These are phyloP conservation scores for Arabis hirsuta DNA, from an alignment of 345 rosid genomes.

Conservation along the genomic window DNA sequence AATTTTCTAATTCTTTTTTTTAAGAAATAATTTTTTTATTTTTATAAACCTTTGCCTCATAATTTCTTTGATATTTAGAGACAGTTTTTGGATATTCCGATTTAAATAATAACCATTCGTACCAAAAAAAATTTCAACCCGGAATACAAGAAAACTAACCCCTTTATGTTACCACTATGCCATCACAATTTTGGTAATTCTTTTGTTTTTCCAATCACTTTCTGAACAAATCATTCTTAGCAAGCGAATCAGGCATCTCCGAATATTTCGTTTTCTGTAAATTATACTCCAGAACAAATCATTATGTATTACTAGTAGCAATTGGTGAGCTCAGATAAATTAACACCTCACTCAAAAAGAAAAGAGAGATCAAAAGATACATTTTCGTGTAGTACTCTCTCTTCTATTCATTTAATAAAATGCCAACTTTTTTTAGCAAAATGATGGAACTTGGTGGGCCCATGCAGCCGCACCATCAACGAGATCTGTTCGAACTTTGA, in stretches of 20 bases:
- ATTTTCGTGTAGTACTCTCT: constrained; percentile 19
- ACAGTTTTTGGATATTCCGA: too few relatives aligned
- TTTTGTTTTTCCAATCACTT: constrained; percentile 11
- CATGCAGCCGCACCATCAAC: constrained; percentile 22
- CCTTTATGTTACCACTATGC: too few relatives aligned
- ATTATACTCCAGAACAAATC: neutral
- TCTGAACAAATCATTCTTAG: constrained; percentile 14
- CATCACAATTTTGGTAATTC: too few relatives aligned
- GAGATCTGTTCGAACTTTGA: constrained; percentile 8
- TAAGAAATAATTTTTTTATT: neutral
- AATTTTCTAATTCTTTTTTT: neutral
- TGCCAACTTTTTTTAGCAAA: neutral
- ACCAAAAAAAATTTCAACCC: too few relatives aligned
- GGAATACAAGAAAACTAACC: too few relatives aligned
- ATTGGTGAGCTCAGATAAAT: neutral
- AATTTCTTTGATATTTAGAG: too few relatives aligned
- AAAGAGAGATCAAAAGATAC: neutral
- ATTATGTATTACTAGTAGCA: too few relatives aligned
- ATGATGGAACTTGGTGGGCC: constrained; percentile 7
- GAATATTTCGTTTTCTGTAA: constrained; percentile 19
- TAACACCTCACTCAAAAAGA: neutral
- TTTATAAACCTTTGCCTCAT: too few relatives aligned
- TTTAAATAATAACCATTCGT: too few relatives aligned
- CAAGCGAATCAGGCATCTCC: constrained; percentile 13
- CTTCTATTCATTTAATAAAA: neutral